phyloP scores from a whole-genome alignment of 331 rosid genomes.

The Ulmus americana region DNA sequence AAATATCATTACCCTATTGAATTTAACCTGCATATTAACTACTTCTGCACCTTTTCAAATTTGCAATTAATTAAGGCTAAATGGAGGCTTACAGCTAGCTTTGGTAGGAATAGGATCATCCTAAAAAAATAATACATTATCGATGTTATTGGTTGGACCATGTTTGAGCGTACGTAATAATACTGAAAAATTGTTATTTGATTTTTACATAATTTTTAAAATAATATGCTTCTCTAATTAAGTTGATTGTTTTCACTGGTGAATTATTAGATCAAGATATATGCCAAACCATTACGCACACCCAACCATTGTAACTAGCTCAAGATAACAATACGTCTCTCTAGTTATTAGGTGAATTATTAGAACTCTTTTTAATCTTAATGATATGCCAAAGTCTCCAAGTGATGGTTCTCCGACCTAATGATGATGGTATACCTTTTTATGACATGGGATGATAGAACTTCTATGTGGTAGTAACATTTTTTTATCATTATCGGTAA shows the following conservation, averaged over 20 bases:
- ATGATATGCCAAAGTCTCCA: constrained; percentile 13
- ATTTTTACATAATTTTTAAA: constrained; percentile 5
- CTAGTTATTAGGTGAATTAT: too few species aligned
- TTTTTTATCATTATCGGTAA: too few species aligned
- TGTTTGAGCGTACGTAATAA: neutral
- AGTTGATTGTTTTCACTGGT: too few species aligned
- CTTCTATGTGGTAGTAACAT: too few species aligned
- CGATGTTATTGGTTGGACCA: neutral
- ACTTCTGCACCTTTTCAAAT: neutral
- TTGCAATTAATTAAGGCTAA: neutral
- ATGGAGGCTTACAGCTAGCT: neutral
- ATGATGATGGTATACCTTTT: constrained; percentile 7
- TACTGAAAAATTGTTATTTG: neutral
- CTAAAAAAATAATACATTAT: neutral
- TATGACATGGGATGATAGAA: neutral
- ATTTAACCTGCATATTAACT: neutral
- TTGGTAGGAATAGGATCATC: neutral
- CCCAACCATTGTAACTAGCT: too few species aligned
- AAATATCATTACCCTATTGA: constrained; percentile 10
- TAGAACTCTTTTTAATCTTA: constrained; percentile 4
- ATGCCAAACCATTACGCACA: too few species aligned
- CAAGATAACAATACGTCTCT: too few species aligned
- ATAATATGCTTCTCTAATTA: neutral
- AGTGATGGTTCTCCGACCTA: constrained; percentile 23
- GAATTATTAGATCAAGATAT: too few species aligned